A percentile compares a stretch with the other conserved stretches of the same genome.
phyloP scores from a whole-genome alignment of 495 filamentous ascomycete species.

The Tuber melanosporum region DNA sequence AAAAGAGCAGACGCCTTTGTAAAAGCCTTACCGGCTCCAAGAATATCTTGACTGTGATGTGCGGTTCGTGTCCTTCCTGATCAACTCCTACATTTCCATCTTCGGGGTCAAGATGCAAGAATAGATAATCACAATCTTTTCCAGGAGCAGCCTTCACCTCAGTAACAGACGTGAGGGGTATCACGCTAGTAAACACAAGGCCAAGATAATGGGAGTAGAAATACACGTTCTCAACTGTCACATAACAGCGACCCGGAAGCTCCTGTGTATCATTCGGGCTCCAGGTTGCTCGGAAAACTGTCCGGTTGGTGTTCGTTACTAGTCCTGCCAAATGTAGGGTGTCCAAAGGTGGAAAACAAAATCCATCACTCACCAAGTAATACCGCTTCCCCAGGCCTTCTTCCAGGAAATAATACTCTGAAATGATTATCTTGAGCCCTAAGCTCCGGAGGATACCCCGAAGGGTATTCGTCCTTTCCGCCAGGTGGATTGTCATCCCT shows the following conservation, averaged over 20 bases:
- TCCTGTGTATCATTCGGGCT: constrained; percentile 70
- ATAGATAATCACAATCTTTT: constrained; percentile 87
- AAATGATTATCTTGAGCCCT: constrained; percentile 90
- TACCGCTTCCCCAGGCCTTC: constrained; percentile 64
- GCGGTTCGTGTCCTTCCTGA: constrained; percentile 42
- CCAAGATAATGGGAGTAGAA: constrained; percentile 95
- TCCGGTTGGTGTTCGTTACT: neutral
- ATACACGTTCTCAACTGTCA: constrained; percentile 77
- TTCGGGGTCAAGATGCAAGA: constrained; percentile 65
- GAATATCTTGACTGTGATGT: constrained; percentile 84
- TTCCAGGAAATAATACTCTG: constrained; percentile 77
- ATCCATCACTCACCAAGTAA: constrained; percentile 49
- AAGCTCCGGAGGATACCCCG: constrained; percentile 74
- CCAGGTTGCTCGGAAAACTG: constrained; percentile 67
- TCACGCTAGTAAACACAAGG: constrained; percentile 73
- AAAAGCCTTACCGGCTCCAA: constrained; percentile 78
- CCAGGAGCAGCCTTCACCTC: constrained; percentile 88
- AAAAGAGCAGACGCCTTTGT: constrained; percentile 71
- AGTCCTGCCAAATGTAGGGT: neutral
- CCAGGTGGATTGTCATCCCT: constrained; percentile 14
- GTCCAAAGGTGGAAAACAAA: neutral
- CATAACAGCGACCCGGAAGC: constrained; percentile 79
- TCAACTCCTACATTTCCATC: constrained; percentile 56
- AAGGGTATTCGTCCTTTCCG: constrained; percentile 59
- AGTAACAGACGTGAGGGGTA: constrained; percentile 64